Evolutionary conservation across 805 yeast genomes (phyloP), one percentile per base, ranked within the genome.

Genomic region (Isabelozyma gotoi): DNA sequence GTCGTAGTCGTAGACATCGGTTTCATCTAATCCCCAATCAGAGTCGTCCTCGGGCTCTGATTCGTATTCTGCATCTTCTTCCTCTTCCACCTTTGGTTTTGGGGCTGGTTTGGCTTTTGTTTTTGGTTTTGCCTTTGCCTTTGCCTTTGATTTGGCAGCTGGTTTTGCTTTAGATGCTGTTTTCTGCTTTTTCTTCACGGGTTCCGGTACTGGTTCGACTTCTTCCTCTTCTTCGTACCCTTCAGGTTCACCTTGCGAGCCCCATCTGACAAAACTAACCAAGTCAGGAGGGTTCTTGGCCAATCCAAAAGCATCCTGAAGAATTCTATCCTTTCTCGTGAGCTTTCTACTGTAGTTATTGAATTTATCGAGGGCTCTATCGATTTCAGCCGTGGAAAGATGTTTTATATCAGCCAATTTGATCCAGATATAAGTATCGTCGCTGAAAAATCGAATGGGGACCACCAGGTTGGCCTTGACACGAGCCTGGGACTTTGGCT

Each of bases 351-450:
- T 50, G 8, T 51, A 50, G 7, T 48, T 46, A 1, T 39, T 45
- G 43, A 78, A 57, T 49, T 65, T 73, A 14, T 53, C 56, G 3
- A 36, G 16, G 18, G 19, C 14, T 15, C 20, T 16, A 32, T 67
- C 62, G 37, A 83, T 80, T 5, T 58, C 65, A 2, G 71, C 78
- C 2, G 47, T 49, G 2, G 67, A 50, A 41, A 85, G 66, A 2
- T 61, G 53, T 48, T 77, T 74, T 31, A 85, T 55, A 47, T 84
- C 90, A 24, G 65, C 57, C 4, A 61, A 53, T 19, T 74, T 67
- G 33, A 81, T 80, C 91, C 91, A 85, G 52, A 80, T 80, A 55
- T 81, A 84, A 12, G 84, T 82, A 56, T 82, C 86, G 58, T 85
- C 92, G 53, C 79, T 78, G 58, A 84, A 81, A 59, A 85, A 85